Evolutionary conservation across 2,329 filamentous ascomycete species (phyloP).

Genomic region (Fusarium buxicola): DNA sequence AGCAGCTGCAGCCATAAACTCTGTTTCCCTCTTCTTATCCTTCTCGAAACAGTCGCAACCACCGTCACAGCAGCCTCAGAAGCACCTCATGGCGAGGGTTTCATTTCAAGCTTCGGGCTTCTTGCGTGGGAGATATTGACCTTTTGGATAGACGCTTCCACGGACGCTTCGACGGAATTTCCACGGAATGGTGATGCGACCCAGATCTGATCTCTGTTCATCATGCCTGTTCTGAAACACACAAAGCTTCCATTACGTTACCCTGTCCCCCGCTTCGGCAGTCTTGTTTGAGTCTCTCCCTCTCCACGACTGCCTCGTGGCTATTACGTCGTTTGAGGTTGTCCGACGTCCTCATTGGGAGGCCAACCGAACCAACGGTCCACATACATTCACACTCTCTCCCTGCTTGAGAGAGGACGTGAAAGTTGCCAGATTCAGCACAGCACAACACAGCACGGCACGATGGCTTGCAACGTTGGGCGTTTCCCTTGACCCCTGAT

Average conservation of each 20-base stretch:
- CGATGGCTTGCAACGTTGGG: neutral
- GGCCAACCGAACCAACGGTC: neutral
- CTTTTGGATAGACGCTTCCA: neutral
- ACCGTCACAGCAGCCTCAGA: constrained; percentile 23
- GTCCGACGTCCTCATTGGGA: constrained; percentile 1
- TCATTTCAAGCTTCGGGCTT: neutral
- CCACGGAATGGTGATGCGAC: neutral
- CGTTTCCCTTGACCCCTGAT: constrained; percentile 2
- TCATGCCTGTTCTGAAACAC: constrained; percentile 26
- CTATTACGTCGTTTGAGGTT: constrained; percentile 19
- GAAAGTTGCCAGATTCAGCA: constrained; percentile 3
- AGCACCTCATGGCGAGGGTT: constrained; percentile 1
- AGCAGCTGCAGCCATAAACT: constrained; percentile 26
- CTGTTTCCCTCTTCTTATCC: constrained; percentile 13
- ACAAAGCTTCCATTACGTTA: constrained; percentile 8
- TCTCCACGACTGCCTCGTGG: constrained; percentile 38
- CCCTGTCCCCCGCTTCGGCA: neutral
- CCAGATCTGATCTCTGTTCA: neutral
- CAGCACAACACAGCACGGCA: neutral
- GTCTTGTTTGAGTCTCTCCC: constrained; percentile 15
- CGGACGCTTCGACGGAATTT: constrained; percentile 3
- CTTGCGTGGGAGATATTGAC: constrained; percentile 32
- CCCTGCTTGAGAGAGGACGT: neutral
- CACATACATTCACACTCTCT: constrained; percentile 4
- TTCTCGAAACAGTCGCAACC: constrained; percentile 33